Conservation (phyloP, 2,329 filamentous ascomycete genomes). For the Penicillium sp. region DNA sequence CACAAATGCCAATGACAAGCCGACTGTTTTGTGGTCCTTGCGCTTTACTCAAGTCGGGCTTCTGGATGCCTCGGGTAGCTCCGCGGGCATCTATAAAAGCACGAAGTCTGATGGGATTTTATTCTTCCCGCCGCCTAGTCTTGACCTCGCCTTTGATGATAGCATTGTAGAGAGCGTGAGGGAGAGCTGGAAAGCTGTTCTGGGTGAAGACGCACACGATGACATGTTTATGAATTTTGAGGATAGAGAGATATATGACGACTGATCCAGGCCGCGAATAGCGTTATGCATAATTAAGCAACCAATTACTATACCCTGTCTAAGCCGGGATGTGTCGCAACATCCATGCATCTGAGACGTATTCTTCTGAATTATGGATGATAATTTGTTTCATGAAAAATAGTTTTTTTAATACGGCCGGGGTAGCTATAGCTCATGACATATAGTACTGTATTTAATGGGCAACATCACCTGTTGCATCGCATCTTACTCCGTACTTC, state of each 20-base stretch:
- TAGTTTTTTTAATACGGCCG: no score
- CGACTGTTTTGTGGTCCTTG: constrained; percentile 50
- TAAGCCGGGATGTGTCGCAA: not conserved
- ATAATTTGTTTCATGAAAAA: not conserved
- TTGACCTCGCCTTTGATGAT: constrained; percentile 74
- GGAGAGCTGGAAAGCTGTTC: constrained; percentile 64
- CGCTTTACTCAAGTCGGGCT: constrained; percentile 48
- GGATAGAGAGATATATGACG: constrained; percentile 51
- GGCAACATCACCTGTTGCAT: not conserved
- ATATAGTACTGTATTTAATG: no score
- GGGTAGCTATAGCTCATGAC: no score
- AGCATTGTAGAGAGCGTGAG: constrained; percentile 62
- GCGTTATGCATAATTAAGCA: not conserved
- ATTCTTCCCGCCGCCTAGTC: constrained; percentile 55
- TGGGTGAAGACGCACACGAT: constrained; percentile 48
- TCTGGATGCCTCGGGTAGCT: constrained; percentile 15
- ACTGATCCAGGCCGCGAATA: not conserved
- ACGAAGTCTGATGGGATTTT: constrained; percentile 44
- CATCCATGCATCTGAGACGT: not conserved
- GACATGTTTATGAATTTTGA: constrained; percentile 72
- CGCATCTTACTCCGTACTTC: not conserved
- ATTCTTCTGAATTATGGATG: not conserved
- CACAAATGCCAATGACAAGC: constrained; percentile 23
- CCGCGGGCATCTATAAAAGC: constrained; percentile 16
- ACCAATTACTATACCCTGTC: no score